Conservation (phyloP, 2,329 filamentous ascomycete genomes). For the Knufia petricola region DNA sequence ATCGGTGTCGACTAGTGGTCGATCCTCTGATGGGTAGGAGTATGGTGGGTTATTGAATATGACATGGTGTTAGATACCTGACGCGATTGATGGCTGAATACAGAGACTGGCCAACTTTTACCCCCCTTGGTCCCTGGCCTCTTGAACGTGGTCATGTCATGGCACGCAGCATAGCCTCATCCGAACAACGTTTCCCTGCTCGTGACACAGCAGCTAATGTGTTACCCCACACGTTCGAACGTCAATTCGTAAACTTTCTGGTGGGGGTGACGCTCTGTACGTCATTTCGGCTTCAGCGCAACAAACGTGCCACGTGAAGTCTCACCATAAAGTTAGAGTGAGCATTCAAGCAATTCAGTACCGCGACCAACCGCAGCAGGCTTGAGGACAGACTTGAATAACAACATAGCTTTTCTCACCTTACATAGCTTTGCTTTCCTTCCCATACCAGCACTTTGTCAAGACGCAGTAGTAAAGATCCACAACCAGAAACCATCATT, state of each 20-base stretch:
- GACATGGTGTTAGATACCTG: too few species aligned
- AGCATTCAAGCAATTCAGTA: neutral
- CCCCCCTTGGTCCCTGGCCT: too few species aligned
- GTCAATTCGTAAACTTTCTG: neutral
- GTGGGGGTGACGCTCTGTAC: constrained; percentile 5
- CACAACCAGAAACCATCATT: constrained; percentile 4
- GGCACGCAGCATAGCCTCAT: too few species aligned
- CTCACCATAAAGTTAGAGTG: neutral
- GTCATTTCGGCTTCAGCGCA: constrained; percentile 1
- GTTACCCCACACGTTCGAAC: constrained; percentile 7
- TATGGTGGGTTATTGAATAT: too few species aligned
- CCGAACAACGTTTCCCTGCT: too few species aligned
- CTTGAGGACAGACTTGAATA: neutral
- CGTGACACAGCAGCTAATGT: too few species aligned
- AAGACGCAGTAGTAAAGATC: neutral
- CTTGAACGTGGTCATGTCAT: too few species aligned
- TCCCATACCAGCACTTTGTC: neutral
- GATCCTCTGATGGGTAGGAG: too few species aligned
- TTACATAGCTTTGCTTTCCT: neutral
- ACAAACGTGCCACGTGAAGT: constrained; percentile 1
- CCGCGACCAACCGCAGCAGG: neutral
- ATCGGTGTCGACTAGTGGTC: too few species aligned
- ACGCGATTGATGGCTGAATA: too few species aligned
- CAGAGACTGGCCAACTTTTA: too few species aligned
- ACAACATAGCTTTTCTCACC: neutral